Evolutionary conservation across 352 stramenopile species (phyloP), one percentile per base, ranked within the genome.

Genomic region (Phytophthora brassicae): DNA sequence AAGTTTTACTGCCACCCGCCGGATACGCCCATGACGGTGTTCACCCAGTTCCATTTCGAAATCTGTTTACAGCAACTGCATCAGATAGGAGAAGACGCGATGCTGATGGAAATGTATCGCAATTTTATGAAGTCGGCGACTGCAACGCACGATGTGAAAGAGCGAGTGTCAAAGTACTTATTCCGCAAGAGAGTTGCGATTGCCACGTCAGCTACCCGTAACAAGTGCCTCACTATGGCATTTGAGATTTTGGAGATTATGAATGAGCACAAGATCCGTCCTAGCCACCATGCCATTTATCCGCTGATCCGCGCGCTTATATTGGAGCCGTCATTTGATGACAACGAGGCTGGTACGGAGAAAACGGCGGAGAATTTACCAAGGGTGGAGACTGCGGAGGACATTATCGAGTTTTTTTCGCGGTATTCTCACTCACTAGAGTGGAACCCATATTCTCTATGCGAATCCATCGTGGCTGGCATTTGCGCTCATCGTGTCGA

Each of bases 401-500:
- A 76, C 16, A 59, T 90, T 28, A 50, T 67, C n/a, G 52, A 62
- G 6, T 86, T 89, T 66, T 84, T 89, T 46, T 44, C 38, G 1
- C 65, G 60, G 49, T 88, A 81, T 49, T 45, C 70, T 6, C 39
- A 76, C 23, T 74, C 87, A 22, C 64, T 92, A 35, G 51, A 79
- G 56, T 86, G 74, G 77, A 92, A 90, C 59, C 53, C 62, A 28
- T 89, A 87, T 56, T 58, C 72, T 19, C 61, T 92, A 41, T 89
- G 79, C 45, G 84, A 92, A 67, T 67, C 84, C 39, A 61, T 89
- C 41, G 78, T 90, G 39, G 70, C 72, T 53, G 68, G 74, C 22
- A 70, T 90, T 42, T 72, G 71, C 12, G 63, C 67, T 38, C 68
- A 88, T 46, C 71, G 78, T 19, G 66, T 71, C 29, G 66, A 77